Evolutionary conservation across 2,329 filamentous ascomycete genomes (phyloP), one percentile per base, ranked within the genome.

Genomic region (Polytolypa hystricis): DNA sequence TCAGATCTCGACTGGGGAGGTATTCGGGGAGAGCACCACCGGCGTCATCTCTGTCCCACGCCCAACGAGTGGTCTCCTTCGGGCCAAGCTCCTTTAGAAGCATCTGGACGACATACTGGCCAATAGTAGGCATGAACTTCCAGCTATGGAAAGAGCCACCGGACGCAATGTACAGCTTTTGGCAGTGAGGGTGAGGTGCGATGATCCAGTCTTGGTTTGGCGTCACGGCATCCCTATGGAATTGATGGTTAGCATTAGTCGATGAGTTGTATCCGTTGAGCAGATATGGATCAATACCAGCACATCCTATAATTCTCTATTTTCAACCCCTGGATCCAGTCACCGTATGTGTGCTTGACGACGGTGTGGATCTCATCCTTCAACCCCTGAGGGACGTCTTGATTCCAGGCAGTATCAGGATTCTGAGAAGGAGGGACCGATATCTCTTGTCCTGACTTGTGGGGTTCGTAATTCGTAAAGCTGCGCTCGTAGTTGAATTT

Each of bases 71-170:
- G n/a, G 25, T 21, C 8, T 30, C 14, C 6, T 26, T 17, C 16
- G 19, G 12, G 7, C 18, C 35, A 4, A 41, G 29, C n/a, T 27
- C 11, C 6, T 56, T 62, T 39, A 71, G 64, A 27, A 74, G 35
- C 4, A 59, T 58, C 49, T 74, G 69, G 1, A 53, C 60, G 16
- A 74, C 66, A 15, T 70, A 62, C 4, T 58, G 54, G 1, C 71
- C 71, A 28, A 74, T 63, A 3, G 62, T 58, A 2, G 69, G 67
- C 47, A 70, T 67, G 26, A 69, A 64, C 60, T 68, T 71, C 43
- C 70, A 73, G 2, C 65, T 69, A 45, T 73, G 66, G 1, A 69
- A 70, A 19, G 65, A 69, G 0, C 61, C 71, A 4, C 70, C 70
- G 3, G 67, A 61, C 3, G 65, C 70, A 11, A 74, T 46, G 2